Conservation (phyloP, 1,139 yeast genomes). For the Saccharomycopsis hybrid region DNA sequence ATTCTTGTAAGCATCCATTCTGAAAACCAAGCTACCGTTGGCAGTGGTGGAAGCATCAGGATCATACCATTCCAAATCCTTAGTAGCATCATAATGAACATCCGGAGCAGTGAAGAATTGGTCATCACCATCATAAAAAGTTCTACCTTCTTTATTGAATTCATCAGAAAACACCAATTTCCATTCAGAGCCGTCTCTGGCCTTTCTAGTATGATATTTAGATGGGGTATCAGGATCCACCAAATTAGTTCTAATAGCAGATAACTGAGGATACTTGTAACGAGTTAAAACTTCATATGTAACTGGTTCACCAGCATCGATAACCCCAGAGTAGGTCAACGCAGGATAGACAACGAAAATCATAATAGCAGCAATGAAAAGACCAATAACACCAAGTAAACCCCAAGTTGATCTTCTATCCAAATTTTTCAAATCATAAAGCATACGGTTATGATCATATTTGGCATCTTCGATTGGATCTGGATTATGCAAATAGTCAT, state of each 20-base stretch:
- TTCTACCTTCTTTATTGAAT: conserved; percentile 74
- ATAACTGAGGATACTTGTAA: conserved; percentile 52
- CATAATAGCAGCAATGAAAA: conserved; percentile 54
- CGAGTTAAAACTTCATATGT: conserved; percentile 43
- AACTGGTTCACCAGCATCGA: conserved; percentile 31
- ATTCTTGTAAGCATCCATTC: conserved; percentile 67
- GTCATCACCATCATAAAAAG: conserved; percentile 78
- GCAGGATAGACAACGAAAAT: conserved; percentile 70
- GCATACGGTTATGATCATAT: conserved; percentile 58
- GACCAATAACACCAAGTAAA: conserved; percentile 47
- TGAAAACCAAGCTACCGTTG: conserved; percentile 58
- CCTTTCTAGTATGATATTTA: conserved; percentile 39
- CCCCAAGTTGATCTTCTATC: conserved; percentile 56
- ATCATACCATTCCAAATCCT: conserved; percentile 82
- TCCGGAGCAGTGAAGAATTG: conserved; percentile 78
- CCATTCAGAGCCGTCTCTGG: conserved; percentile 59
- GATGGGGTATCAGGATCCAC: conserved; percentile 79
- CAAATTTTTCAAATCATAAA: conserved; percentile 52
- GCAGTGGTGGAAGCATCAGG: conserved; percentile 74
- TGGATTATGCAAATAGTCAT: conserved; percentile 88
- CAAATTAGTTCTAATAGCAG: conserved; percentile 55
- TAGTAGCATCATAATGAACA: conserved; percentile 71
- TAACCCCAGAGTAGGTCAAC: conserved; percentile 64
- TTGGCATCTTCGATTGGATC: conserved; percentile 85
- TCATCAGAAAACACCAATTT: conserved; percentile 74